Evolutionary conservation across 805 yeast species (phyloP), one percentile per base, ranked within the genome.

Genomic region (Zygosaccharomyces bailii): DNA sequence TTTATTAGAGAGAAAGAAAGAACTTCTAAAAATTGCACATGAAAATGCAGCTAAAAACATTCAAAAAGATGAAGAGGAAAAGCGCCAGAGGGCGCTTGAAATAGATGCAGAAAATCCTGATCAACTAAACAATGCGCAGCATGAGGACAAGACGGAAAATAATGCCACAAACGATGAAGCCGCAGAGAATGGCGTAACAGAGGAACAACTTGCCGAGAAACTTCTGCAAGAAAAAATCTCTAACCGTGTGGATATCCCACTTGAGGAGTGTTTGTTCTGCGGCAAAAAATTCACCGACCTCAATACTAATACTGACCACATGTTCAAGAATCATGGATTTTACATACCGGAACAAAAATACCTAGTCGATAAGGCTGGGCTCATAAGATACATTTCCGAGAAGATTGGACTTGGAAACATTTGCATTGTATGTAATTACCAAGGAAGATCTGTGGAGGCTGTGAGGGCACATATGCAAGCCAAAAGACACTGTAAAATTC

Each of bases 341-440:
- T 90, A 80, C 52, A 75, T 93, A 16, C 99, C 99, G 1, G 99
- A 93, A 64, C 75, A 71, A 50, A 76, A 75, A 43, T 93, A 77
- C 60, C 72, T 93, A 36, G 73, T 69, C 0, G 86, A 91, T 58
- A 74, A 75, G 50, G 74, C 68, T 29, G 98, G 99, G 0, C 72
- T 93, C 29, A 71, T 93, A 10, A 62, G 67, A 9, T 93, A 93
- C 58, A 69, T 93, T 53, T 84, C 89, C 14, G 98, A 93, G 63
- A 93, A 93, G 66, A 79, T 93, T 47, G 93, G 96, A 16, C 76
- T 86, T 41, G 99, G 99, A 41, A 89, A 89, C 56, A 77, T 90
- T 49, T 93, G 99, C 65, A 70, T 93, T 44, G 78, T 76, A 24
- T 93, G 99, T 64, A 72, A 77, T 34, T 91, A 78, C 61, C 96